Conservation (phyloP, 805 yeast genomes). For the Candida coleopterorum region DNA sequence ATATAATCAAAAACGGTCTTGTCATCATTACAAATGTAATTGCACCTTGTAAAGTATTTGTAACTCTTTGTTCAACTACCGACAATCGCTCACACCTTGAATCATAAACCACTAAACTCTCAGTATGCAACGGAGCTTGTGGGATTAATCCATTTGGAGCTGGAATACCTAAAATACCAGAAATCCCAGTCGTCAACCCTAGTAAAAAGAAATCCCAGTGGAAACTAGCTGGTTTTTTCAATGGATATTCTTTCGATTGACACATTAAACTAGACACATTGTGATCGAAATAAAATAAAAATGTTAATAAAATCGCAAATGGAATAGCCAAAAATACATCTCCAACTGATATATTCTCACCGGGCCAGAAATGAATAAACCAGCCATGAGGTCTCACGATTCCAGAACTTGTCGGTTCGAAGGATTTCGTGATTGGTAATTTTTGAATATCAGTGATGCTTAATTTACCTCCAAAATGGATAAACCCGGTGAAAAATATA, state of each 20-base stretch:
- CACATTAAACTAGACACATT: constrained; percentile 92
- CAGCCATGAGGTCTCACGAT: constrained; percentile 52
- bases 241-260: constrained; percentile 75
- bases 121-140: constrained; percentile 93
- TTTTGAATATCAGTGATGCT: constrained; percentile 50
- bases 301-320: constrained; percentile 80
- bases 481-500: constrained; percentile 86
- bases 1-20: constrained; percentile 74
- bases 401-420: constrained; percentile 57
- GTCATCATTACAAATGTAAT: constrained; percentile 85
- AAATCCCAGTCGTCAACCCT: constrained; percentile 80
- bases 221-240: constrained; percentile 82
- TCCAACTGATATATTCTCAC: constrained; percentile 51
- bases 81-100: constrained; percentile 34
- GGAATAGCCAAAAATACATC: constrained; percentile 89
- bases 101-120: constrained; percentile 59
- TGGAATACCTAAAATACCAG: constrained; percentile 88
- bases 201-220: constrained; percentile 88
- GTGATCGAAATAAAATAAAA: constrained; percentile 90
- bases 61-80: constrained; percentile 86
- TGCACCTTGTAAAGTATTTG: constrained; percentile 81
- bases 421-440: constrained; percentile 69
- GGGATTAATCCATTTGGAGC: constrained; percentile 97
- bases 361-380: constrained; percentile 74
- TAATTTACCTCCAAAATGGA: constrained; percentile 84